Evolutionary conservation across 2,329 filamentous ascomycete species (phyloP), one percentile per base, ranked within the genome.

Genomic region (Phaeosphaeriaceae sp.): DNA sequence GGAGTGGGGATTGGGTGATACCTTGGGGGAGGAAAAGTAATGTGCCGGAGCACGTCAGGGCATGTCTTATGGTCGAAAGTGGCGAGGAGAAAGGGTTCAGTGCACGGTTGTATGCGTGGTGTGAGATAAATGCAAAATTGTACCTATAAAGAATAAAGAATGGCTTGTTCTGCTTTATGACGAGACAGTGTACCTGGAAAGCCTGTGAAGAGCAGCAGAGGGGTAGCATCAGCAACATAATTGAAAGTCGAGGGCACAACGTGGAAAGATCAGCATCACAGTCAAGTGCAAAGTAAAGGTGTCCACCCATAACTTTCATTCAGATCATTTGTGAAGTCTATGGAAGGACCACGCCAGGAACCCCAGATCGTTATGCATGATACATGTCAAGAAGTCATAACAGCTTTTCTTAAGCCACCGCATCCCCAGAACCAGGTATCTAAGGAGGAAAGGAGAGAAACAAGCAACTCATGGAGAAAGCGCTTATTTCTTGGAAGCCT

Each of bases 401-500:
- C 57, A 67, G 66, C 66, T 67, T 73, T 68, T 66, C 61, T 65
- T 54, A 70, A 70, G 63, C 66, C 59, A 60, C 67, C 67, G 50
- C 67, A 67, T 73, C 67, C 70, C 69, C 65, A 72, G 67, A 72
- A 62, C 48, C 63, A 56, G 65, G 55, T 64, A 64, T 64, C 64
- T 64, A 65, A 60, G 60, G 60, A 61, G 53, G 61, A 66, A 55
- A 58, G 59, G 52, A 68, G 60, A 63, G 60, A 70, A 66, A 66
- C 52, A 66, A 73, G 61, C 63, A 60, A 64, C 52, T 52, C 46
- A 33, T 62, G 28, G 47, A 56, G 51, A 56, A 60, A 63, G 56
- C 63, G 66, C 68, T 71, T 74, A 74, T 71, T 74, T 74, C 72
- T 74, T 74, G 66, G 61, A 53, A 47, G 72, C 72, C 70, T 74